Percentiles rank a stretch among this genome's conserved stretches.
Conservation (phyloP, 495 filamentous ascomycete species). For the Penicillium simplicissimum region DNA sequence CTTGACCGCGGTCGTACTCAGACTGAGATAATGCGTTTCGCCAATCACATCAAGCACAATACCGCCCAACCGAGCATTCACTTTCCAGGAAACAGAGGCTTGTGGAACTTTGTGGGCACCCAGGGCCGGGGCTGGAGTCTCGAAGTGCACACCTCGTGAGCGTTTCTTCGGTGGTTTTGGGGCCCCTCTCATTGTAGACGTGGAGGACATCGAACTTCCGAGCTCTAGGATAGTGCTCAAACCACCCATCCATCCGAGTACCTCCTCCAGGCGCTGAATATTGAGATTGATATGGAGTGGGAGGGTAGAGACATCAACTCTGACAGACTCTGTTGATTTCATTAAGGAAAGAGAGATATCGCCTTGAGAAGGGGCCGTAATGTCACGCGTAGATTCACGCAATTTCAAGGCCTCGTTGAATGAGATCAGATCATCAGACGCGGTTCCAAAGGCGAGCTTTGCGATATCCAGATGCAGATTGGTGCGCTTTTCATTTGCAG, state of each 20-base stretch:
- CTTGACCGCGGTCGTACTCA: conserved; percentile 80
- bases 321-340: conserved; percentile 52
- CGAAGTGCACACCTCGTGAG: conserved; percentile 72
- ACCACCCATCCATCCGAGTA: conserved; percentile 85
- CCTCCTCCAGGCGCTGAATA: conserved; percentile 80
- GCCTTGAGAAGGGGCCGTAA: conserved; percentile 55
- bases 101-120: conserved; percentile 13
- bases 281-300: conserved; percentile 78
- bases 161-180: conserved; percentile 34
- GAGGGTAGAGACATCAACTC: conserved; percentile 74
- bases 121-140: conserved; percentile 36
- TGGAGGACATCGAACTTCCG: conserved; percentile 78
- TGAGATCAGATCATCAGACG: conserved; percentile 70
- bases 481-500: conserved; percentile 19
- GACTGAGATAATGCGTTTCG: conserved; percentile 67
- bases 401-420: conserved; percentile 68
- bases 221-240: conserved; percentile 89
- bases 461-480: conserved; percentile 47
- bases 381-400: conserved; percentile 68
- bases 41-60: conserved; percentile 71
- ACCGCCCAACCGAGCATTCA: conserved; percentile 76
- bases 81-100: conserved; percentile 58
- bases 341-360: conserved; percentile 66
- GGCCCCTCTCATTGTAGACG: conserved; percentile 53
- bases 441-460: conserved; percentile 73